Evolutionary conservation across 2,329 filamentous ascomycete genomes (phyloP), one percentile per base, ranked within the genome.

Genomic region (Periconia digitata): DNA sequence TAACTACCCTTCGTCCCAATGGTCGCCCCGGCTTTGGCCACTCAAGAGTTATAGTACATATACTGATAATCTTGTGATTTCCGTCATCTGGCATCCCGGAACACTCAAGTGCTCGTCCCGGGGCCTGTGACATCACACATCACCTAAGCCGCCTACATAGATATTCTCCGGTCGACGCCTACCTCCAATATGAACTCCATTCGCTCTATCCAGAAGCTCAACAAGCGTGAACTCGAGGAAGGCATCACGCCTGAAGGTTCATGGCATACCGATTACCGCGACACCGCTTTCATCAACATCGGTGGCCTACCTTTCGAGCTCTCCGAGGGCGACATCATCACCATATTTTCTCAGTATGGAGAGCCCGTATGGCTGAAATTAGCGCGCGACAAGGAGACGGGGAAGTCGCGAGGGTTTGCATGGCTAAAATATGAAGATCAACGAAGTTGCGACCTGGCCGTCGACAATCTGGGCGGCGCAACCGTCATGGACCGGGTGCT

Each of bases 371-470:
- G 92, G 73, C 80, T 99, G 50, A 95, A 96, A 63, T 83, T 99
- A 12, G 85, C 87, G 40, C 90, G 94, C 64, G 94, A 99, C 78
- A 94, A 94, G 68, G 95, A 97, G 69, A 95, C 92, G 0, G 94
- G 94, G 53, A 96, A 96, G 74, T 95, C 89, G 53, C 88, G 87
- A 58, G 94, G 94, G 0, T 99, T 97, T 67, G 91, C 88, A 2
- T 99, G 95, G 80, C 80, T 99, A 49, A 99, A 99, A 69, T 99
- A 97, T 73, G 94, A 99, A 70, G 92, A 99, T 72, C 94, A 99
- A 76, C 82, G 92, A 59, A 96, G 92, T 74, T 95, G 90, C 53
- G 92, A 97, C 72, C 76, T 99, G 36, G 94, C 95, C 0, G 95
- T 99, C 8, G 94, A 99, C 74, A 99, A 99, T 70, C 76, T 99